Conservation (phyloP, 1,139 yeast species). For the Kodamaea fungicola region DNA sequence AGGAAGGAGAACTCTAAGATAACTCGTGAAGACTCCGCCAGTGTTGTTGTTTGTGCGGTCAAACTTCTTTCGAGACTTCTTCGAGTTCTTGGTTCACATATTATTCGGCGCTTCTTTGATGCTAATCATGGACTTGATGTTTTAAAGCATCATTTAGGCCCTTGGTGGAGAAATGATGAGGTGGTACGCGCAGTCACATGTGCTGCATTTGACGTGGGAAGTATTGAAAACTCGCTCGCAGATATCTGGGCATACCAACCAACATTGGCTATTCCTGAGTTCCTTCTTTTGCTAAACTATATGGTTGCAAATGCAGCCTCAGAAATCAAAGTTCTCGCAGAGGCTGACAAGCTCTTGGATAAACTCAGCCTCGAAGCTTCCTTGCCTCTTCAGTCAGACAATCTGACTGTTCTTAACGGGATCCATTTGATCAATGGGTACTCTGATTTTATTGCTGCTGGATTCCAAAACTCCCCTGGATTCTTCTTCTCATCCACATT, state of each 20-base stretch:
- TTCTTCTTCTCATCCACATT: slow-evolving; percentile 31
- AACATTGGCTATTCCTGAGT: slow-evolving; percentile 35
- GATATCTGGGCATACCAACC: slow-evolving; percentile 7
- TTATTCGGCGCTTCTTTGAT: slow-evolving; percentile 48
- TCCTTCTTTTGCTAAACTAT: slow-evolving; percentile 37
- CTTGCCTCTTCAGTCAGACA: slow-evolving; percentile 1
- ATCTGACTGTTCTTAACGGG: slow-evolving; percentile 26
- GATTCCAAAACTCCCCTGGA: slow-evolving; percentile 24
- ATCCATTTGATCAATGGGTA: slow-evolving; percentile 36
- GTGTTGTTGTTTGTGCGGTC: slow-evolving; percentile 46
- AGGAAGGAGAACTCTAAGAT: neutral
- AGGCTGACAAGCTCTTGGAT: slow-evolving; percentile 5
- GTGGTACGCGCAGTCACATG: slow-evolving; percentile 32
- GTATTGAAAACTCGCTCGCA: neutral
- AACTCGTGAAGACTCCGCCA: slow-evolving; percentile 12
- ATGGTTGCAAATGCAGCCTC: slow-evolving; percentile 20
- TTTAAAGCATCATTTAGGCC: slow-evolving; percentile 41
- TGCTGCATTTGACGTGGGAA: slow-evolving; percentile 40
- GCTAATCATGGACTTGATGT: slow-evolving; percentile 54
- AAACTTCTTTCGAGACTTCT: slow-evolving; percentile 50
- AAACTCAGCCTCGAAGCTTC: neutral
- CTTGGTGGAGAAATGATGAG: slow-evolving; percentile 46
- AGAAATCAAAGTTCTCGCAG: neutral
- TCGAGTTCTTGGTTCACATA: slow-evolving; percentile 42
- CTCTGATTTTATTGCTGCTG: slow-evolving; percentile 27